These are phyloP conservation scores for Hypoxylon perforatum DNA, from an alignment of 495 filamentous ascomycete species.

Conservation along the genomic window DNA sequence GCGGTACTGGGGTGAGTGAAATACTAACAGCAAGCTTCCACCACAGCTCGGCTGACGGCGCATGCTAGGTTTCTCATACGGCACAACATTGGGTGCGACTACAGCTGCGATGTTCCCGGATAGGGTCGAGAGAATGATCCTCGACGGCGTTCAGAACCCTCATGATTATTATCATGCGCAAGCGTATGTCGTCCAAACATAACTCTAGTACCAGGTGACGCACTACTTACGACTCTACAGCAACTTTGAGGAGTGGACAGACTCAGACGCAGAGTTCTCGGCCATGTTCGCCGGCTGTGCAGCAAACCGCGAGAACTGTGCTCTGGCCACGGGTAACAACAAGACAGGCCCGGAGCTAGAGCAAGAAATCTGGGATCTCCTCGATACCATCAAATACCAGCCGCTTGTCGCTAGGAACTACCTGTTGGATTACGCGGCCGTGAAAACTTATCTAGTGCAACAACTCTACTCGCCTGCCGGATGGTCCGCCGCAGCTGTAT, in stretches of 20 bases:
- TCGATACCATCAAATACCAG: conserved; percentile 43
- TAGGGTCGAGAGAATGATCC: conserved; percentile 52
- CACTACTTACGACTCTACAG: conserved; percentile 3
- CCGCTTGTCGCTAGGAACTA: conserved; percentile 36
- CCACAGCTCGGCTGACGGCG: conserved; percentile 2
- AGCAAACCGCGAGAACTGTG: conserved; percentile 41
- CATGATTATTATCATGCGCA: conserved; percentile 53
- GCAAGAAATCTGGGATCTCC: conserved; percentile 41
- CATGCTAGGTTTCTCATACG: conserved; percentile 54
- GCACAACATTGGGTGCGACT: conserved; percentile 55
- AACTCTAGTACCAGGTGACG: background rate
- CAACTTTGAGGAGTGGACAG: conserved; percentile 44
- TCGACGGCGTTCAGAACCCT: conserved; percentile 57
- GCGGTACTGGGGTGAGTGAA: conserved; percentile 57
- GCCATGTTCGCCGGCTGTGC: conserved; percentile 48
- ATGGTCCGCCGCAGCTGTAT: conserved; percentile 40
- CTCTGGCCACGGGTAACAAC: conserved; percentile 41
- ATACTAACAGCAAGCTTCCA: background rate
- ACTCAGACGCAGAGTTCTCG: conserved; percentile 48
- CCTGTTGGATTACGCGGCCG: conserved; percentile 41
- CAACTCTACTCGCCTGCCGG: conserved; percentile 40
- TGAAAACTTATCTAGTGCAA: conserved; percentile 38
- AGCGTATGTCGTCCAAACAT: conserved; percentile 7
- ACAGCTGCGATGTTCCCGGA: conserved; percentile 59
- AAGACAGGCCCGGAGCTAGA: conserved; percentile 50